Percentiles rank a stretch among this genome's conserved stretches.
These are phyloP conservation scores for Parmelia sp. DNA, from an alignment of 495 filamentous ascomycete species.

Conservation along the genomic window DNA sequence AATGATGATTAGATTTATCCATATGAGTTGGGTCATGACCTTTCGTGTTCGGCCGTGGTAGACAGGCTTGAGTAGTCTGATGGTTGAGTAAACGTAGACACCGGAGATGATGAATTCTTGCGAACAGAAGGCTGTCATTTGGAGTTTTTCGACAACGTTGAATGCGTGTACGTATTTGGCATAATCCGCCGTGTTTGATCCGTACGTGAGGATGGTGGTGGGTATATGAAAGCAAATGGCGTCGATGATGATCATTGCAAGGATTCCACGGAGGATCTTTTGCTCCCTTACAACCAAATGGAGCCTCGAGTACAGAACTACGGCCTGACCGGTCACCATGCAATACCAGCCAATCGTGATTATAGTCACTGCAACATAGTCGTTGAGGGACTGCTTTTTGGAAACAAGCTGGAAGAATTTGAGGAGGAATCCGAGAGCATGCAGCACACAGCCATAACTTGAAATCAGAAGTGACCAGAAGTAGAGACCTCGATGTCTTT, in stretches of 20 bases:
- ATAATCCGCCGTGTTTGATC: slow-evolving; percentile 35
- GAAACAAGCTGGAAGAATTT: slow-evolving; percentile 40
- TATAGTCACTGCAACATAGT: slow-evolving; percentile 39
- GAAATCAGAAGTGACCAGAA: slow-evolving; percentile 48
- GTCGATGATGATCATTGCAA: slow-evolving; percentile 41
- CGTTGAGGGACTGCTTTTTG: slow-evolving; percentile 12
- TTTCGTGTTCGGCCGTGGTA: slow-evolving; percentile 38
- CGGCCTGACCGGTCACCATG: slow-evolving; percentile 49
- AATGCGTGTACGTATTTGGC: slow-evolving; percentile 40
- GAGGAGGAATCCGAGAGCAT: slow-evolving; percentile 47
- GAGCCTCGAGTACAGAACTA: slow-evolving; percentile 47
- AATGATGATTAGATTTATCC: slow-evolving; percentile 50
- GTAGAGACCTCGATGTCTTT: slow-evolving; percentile 46
- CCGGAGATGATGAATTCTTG: slow-evolving; percentile 54
- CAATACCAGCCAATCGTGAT: slow-evolving; percentile 48
- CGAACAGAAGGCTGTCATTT: slow-evolving; percentile 50
- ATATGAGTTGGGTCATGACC: slow-evolving; percentile 49
- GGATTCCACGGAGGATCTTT: slow-evolving; percentile 36
- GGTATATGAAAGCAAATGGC: slow-evolving; percentile 44
- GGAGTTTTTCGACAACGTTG: slow-evolving; percentile 50
- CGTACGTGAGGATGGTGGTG: slow-evolving; percentile 46
- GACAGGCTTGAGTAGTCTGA: slow-evolving; percentile 43
- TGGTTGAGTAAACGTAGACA: slow-evolving; percentile 51
- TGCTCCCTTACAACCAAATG: slow-evolving; percentile 46
- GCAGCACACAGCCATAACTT: slow-evolving; percentile 37